These are phyloP conservation scores for Epichloe uncinata DNA, from an alignment of 2,329 filamentous ascomycete species.

Conservation along the genomic window DNA sequence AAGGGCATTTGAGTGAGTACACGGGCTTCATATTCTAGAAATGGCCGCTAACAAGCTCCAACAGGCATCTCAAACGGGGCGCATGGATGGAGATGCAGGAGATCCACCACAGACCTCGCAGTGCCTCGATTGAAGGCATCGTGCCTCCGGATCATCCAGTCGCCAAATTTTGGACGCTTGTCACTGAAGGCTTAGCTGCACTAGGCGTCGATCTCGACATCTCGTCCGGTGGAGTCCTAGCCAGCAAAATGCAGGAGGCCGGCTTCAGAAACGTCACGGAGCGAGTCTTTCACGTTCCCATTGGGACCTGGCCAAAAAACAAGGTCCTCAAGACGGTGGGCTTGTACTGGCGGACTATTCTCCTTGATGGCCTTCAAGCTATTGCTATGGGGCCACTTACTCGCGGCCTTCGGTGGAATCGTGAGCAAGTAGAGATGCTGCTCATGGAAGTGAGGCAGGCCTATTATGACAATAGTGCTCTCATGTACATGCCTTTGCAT, in stretches of 20 bases:
- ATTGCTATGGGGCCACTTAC: slow-evolving; percentile 40
- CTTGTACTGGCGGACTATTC: slow-evolving; percentile 35
- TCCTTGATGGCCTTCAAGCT: slow-evolving; percentile 36
- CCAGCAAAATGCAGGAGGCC: slow-evolving; percentile 32
- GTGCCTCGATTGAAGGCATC: slow-evolving; percentile 24
- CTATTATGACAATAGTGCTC: slow-evolving; percentile 30
- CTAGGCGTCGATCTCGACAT: slow-evolving; percentile 35
- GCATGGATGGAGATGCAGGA: slow-evolving; percentile 44
- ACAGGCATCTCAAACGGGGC: slow-evolving; percentile 37
- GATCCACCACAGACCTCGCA: slow-evolving; percentile 35
- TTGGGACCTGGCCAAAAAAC: slow-evolving; percentile 42
- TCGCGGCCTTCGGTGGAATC: slow-evolving; percentile 32
- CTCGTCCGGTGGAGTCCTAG: slow-evolving; percentile 27
- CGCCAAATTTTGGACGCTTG: slow-evolving; percentile 32
- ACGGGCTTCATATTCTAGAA: background rate
- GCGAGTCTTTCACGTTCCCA: slow-evolving; percentile 36
- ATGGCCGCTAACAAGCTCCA: background rate
- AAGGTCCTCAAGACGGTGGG: slow-evolving; percentile 37
- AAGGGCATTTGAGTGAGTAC: slow-evolving; percentile 31
- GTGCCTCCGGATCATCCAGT: slow-evolving; percentile 28
- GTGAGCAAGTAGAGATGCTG: slow-evolving; percentile 34
- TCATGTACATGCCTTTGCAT: slow-evolving; percentile 42
- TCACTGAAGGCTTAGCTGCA: slow-evolving; percentile 28
- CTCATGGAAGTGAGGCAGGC: slow-evolving; percentile 34
- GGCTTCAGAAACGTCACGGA: slow-evolving; percentile 40